Conservation (phyloP, 108 stramenopile genomes). For the Bacterosira constricta region DNA sequence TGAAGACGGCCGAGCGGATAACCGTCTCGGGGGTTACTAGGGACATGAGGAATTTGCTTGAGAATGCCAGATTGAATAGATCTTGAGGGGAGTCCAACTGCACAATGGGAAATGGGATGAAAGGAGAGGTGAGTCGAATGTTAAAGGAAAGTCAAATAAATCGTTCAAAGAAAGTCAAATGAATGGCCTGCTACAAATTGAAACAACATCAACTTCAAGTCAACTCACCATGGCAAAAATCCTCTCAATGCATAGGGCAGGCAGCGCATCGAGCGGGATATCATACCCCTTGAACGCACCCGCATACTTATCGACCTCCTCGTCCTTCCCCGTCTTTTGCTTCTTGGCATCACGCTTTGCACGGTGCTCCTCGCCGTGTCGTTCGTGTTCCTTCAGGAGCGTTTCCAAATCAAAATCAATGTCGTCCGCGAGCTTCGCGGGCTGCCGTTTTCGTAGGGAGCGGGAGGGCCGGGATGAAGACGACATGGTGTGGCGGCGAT, state of each 20-base stretch:
- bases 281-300: constrained; percentile 28
- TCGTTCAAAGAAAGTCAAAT: neutral
- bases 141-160: neutral
- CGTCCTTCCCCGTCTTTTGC: neutral
- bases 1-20: constrained; percentile 42
- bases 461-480: neutral
- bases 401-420: constrained; percentile 38
- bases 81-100: constrained; percentile 33
- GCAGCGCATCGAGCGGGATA: constrained; percentile 38
- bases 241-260: constrained; percentile 40
- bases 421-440: constrained; percentile 21
- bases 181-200: neutral
- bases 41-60: constrained; percentile 20
- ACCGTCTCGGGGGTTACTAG: constrained; percentile 38
- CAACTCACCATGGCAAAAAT: constrained; percentile 19
- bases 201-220: neutral
- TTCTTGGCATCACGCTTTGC: constrained; percentile 40
- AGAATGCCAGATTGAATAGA: constrained; percentile 23
- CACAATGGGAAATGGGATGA: neutral
- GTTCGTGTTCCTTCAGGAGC: constrained; percentile 43
- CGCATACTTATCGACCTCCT: constrained; percentile 26
- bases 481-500: neutral
- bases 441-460: constrained; percentile 30
- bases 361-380: constrained; percentile 26
- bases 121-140: neutral